Evolutionary conservation across 2,329 filamentous ascomycete genomes (phyloP).

Genomic region (Knoxdaviesia capensis): DNA sequence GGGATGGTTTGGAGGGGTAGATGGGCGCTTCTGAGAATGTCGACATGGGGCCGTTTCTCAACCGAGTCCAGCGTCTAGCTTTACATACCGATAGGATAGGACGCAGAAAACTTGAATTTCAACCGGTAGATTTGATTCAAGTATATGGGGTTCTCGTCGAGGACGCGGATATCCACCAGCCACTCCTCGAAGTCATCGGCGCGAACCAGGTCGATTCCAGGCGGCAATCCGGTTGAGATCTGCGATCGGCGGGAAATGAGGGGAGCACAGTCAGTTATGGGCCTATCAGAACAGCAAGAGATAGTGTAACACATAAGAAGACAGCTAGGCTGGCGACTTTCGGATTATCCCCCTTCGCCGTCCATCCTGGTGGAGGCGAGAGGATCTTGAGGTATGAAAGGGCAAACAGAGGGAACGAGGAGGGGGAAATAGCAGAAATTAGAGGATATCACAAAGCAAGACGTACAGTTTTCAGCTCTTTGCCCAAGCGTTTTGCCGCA

Average conservation of each 20-base stretch:
- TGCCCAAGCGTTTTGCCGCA: constrained; percentile 34
- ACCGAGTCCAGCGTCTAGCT: neutral
- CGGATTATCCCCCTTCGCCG: too few relatives aligned
- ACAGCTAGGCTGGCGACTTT: too few relatives aligned
- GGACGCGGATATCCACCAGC: constrained; percentile 77
- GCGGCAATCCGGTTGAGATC: constrained; percentile 36
- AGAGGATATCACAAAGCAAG: neutral
- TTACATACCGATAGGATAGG: constrained; percentile 70
- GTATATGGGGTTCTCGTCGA: constrained; percentile 84
- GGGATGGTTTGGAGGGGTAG: too few relatives aligned
- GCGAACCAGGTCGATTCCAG: constrained; percentile 58
- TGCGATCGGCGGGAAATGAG: constrained; percentile 9
- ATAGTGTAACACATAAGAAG: too few relatives aligned
- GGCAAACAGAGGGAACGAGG: neutral
- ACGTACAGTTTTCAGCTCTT: constrained; percentile 36
- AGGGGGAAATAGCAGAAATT: neutral
- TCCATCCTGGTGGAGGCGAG: too few relatives aligned
- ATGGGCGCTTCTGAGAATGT: too few relatives aligned
- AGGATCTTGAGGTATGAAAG: too few relatives aligned
- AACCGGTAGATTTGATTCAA: constrained; percentile 59
- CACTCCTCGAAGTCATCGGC: constrained; percentile 76
- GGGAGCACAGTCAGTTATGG: too few relatives aligned
- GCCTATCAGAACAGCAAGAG: too few relatives aligned
- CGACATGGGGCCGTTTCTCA: too few relatives aligned
- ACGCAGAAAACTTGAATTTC: constrained; percentile 65